These are phyloP conservation scores for Microcyclospora tardicrescens DNA, from an alignment of 2,329 filamentous ascomycete genomes.

Conservation along the genomic window DNA sequence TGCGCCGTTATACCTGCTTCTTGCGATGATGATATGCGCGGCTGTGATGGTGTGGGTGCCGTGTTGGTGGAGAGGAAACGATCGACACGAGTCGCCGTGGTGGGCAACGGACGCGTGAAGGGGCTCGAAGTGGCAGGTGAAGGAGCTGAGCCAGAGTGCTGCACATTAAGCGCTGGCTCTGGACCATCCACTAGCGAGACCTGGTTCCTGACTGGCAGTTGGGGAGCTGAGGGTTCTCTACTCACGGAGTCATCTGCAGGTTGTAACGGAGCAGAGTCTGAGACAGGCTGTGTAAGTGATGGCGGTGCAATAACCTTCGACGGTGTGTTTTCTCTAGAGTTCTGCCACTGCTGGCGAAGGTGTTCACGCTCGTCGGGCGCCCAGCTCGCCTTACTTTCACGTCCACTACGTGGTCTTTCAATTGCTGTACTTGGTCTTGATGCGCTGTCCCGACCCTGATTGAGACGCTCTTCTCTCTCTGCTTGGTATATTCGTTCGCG, in stretches of 20 bases:
- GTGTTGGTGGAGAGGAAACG: constrained; percentile 45
- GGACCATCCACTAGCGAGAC: no score
- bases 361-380: constrained; percentile 54
- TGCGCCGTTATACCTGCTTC: constrained; percentile 32
- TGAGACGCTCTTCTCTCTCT: constrained; percentile 43
- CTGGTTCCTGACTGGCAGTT: not conserved
- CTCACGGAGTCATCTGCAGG: not conserved
- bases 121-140: constrained; percentile 8
- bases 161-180: not conserved
- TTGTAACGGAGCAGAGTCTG: not conserved
- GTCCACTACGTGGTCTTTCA: constrained; percentile 20
- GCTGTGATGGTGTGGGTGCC: constrained; percentile 33
- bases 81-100: constrained; percentile 38
- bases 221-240: not conserved
- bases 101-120: not conserved
- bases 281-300: not conserved
- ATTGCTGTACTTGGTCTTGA: constrained; percentile 23
- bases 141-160: constrained; percentile 5
- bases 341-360: constrained; percentile 45
- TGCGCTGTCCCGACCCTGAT: constrained; percentile 14
- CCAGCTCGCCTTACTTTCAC: constrained; percentile 49
- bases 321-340: constrained; percentile 17
- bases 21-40: constrained; percentile 27
- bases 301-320: constrained; percentile 4
- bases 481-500: constrained; percentile 51